Conservation (phyloP, 352 stramenopile species). For the Globisporangium echinulatum region DNA sequence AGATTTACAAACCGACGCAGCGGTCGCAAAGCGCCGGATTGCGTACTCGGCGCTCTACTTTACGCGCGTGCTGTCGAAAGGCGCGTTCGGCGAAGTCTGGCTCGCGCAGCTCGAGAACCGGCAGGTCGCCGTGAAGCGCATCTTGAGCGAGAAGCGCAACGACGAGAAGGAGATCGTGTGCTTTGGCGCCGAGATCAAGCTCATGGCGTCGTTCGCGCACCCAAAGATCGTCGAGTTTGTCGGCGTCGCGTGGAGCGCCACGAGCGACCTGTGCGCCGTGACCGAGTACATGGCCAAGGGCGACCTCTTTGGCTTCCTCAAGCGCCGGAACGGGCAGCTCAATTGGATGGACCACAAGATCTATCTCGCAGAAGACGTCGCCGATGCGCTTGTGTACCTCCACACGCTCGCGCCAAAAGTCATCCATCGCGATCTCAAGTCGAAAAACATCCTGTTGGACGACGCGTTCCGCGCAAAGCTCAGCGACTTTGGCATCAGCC, state of each 20-base stretch:
- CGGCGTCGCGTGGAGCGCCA: conserved; percentile 66
- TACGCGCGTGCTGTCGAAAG: conserved; percentile 76
- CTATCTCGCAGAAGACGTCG: conserved; percentile 66
- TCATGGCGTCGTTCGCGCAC: conserved; percentile 78
- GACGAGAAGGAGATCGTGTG: conserved; percentile 82
- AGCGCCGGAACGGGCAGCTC: conserved; percentile 52
- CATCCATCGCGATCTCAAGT: conserved; percentile 79
- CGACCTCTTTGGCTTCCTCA: conserved; percentile 70
- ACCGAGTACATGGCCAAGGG: conserved; percentile 82
- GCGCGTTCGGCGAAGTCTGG: conserved; percentile 86
- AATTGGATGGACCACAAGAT: conserved; percentile 76
- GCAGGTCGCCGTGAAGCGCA: conserved; percentile 78
- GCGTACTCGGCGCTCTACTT: conserved; percentile 74
- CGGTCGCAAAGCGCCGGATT: conserved; percentile 45
- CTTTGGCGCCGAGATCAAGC: conserved; percentile 80
- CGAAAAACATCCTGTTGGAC: conserved; percentile 72
- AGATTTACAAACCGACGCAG: conserved; percentile 59
- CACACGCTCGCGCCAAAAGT: conserved; percentile 67
- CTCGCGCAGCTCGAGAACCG: conserved; percentile 71
- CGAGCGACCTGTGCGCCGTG: conserved; percentile 64
- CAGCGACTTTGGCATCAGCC: conserved; percentile 75
- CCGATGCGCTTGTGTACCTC: conserved; percentile 63
- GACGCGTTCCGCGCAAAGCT: conserved; percentile 56
- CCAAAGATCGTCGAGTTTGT: conserved; percentile 82
- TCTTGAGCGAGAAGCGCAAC: conserved; percentile 75